Evolutionary conservation across 768 basidiomycete species (phyloP).

Genomic region (Tulasnella sp.): DNA sequence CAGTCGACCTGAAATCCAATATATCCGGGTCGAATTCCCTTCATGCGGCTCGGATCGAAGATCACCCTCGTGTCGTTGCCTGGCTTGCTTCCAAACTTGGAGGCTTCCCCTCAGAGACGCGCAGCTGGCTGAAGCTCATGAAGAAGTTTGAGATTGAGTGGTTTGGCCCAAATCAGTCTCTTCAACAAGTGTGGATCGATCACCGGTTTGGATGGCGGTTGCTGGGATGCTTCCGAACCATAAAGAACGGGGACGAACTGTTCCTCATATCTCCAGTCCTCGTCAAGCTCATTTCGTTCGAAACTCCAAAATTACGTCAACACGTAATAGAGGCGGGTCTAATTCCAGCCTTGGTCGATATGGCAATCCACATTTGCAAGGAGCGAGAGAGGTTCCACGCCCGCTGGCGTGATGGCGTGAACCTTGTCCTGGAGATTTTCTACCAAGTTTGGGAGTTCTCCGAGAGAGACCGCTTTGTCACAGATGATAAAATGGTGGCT

Average conservation of each 20-base stretch:
- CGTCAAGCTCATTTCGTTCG: too few relatives aligned
- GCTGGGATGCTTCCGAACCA: background rate
- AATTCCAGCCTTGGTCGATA: background rate
- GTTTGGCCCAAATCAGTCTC: background rate
- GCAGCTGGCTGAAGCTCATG: too few relatives aligned
- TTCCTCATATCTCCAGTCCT: background rate
- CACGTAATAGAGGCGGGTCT: background rate
- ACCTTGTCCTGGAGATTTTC: too few relatives aligned
- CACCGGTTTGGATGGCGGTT: too few relatives aligned
- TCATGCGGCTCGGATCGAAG: background rate
- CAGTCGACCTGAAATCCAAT: background rate
- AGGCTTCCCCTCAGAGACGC: background rate
- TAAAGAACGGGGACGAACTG: background rate
- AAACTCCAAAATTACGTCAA: background rate
- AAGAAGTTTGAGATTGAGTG: background rate
- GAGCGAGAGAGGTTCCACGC: background rate
- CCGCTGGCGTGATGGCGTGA: background rate
- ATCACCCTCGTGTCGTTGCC: background rate
- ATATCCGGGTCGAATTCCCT: background rate
- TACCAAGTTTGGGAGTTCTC: too few relatives aligned
- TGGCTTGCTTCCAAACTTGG: background rate
- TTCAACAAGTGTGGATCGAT: background rate
- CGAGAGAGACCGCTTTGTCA: background rate
- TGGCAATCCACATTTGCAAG: background rate
- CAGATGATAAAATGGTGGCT: background rate